Evolutionary conservation across 148 eudicot species (phyloP), one percentile per base, ranked within the genome.

Genomic region (Fagopyrum tataricum): DNA sequence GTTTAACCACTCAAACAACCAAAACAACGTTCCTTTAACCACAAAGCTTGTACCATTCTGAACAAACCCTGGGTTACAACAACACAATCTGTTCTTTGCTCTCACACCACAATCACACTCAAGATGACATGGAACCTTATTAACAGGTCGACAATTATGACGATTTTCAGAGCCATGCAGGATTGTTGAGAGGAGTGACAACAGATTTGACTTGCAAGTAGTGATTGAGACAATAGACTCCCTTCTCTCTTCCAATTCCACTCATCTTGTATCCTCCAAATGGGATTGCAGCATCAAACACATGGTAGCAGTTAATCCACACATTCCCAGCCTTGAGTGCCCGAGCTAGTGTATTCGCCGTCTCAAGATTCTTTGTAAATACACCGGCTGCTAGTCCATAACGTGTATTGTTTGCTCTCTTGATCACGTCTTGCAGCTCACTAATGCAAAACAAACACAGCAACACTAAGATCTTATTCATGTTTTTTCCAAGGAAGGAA

Each of bases 231-330:
- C 98, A 89, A 82, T 94, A 85, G 37, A 88, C 76, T 47, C 98
- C 86, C 80, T 94, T 94, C 73, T 94, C 98, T 79, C 98, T 83
- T 7, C 98, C 98, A 14, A 85, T 80, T 17, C 98, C 98, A 40
- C 98, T 93, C 98, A 90, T 89, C 77, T 91, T 93, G 83, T 89
- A 93, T 37, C 98, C 98, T 2, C 98, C 98, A 53, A 93, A 91
- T 0, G 98, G 98, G 58, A 93, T 91, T 7, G 92, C 92, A 39
- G 98, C 98, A 72, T 93, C 98, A n/a, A 91, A 93, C 2, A 91
- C 90, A 61, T 93, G 88, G 12, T 80, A 93, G 82, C 98, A 93
- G 70, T 93, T 93, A 13, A 93, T 83, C 98, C 98, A 93, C 11
- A 93, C 97, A 0, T 95, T 93, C 51, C 98, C 98, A 0, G 81